These are phyloP conservation scores for Periconia digitata DNA, from an alignment of 2,329 filamentous ascomycete genomes.

Conservation along the genomic window DNA sequence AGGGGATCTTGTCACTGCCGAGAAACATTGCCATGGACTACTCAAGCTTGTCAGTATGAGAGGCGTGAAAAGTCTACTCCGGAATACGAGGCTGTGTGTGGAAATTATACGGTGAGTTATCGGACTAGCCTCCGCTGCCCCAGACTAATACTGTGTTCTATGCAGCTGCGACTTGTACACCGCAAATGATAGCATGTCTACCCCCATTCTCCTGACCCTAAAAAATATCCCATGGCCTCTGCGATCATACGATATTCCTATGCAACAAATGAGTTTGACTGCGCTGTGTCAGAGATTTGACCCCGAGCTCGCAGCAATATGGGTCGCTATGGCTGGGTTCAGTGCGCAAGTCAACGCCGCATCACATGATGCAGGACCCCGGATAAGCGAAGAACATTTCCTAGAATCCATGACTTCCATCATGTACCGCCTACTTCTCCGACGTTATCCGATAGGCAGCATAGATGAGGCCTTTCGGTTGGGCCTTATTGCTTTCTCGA, in stretches of 20 bases:
- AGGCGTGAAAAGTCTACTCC: conserved; percentile 38
- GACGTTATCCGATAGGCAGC: conserved; percentile 2
- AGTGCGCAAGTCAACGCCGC: conserved; percentile 30
- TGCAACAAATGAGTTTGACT: background rate
- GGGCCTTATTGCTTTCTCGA: conserved; percentile 44
- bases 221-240: background rate
- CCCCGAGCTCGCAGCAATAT: conserved; percentile 19
- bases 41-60: conserved; percentile 42
- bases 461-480: conserved; percentile 43
- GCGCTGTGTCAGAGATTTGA: background rate
- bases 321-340: conserved; percentile 27
- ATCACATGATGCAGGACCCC: conserved; percentile 12
- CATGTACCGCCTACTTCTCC: conserved; percentile 44
- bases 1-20: conserved; percentile 30
- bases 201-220: conserved; percentile 24
- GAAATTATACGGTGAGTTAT: conserved; percentile 37
- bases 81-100: conserved; percentile 38
- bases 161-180: conserved; percentile 30
- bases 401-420: conserved; percentile 42
- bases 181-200: conserved; percentile 19
- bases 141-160: background rate
- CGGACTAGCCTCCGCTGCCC: background rate
- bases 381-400: conserved; percentile 20
- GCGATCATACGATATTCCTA: background rate
- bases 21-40: conserved; percentile 42